Percentiles rank a stretch among this genome's conserved stretches.
Conservation (phyloP, 306 rosid species). For the Lathyrus oleraceus region DNA sequence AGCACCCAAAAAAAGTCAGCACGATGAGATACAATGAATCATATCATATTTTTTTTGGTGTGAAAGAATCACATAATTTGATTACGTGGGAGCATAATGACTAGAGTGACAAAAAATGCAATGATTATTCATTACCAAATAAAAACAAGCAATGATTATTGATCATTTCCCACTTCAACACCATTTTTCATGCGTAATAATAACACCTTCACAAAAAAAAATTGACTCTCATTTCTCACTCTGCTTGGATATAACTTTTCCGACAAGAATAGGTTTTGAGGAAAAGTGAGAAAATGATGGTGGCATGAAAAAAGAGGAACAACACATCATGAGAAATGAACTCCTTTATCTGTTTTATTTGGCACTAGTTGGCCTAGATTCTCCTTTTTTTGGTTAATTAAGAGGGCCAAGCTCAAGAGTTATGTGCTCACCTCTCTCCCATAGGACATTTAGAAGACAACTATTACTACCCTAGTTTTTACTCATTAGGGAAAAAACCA, state of each 20-base stretch:
- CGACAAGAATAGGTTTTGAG: not conserved
- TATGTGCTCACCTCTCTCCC: no score
- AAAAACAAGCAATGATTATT: conserved; percentile 9
- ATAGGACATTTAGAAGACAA: no score
- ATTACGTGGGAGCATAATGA: not conserved
- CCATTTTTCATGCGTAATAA: conserved; percentile 15
- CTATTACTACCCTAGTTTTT: no score
- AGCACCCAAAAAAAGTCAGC: no score
- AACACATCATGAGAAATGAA: not conserved
- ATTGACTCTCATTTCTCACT: not conserved
- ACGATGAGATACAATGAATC: no score
- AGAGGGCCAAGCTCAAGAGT: no score
- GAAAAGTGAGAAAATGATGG: not conserved
- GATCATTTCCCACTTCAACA: not conserved
- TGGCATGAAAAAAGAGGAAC: not conserved
- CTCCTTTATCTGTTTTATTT: no score
- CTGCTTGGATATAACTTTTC: conserved; percentile 4
- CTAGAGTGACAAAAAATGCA: not conserved
- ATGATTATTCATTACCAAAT: not conserved
- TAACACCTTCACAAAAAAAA: not conserved
- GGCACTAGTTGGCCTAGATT: no score
- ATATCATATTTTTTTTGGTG: no score
- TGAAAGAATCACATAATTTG: no score
- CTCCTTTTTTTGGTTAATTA: no score
- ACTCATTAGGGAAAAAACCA: no score